phyloP scores from a whole-genome alignment of 441 rosid genomes.

The Populus hybrid region DNA sequence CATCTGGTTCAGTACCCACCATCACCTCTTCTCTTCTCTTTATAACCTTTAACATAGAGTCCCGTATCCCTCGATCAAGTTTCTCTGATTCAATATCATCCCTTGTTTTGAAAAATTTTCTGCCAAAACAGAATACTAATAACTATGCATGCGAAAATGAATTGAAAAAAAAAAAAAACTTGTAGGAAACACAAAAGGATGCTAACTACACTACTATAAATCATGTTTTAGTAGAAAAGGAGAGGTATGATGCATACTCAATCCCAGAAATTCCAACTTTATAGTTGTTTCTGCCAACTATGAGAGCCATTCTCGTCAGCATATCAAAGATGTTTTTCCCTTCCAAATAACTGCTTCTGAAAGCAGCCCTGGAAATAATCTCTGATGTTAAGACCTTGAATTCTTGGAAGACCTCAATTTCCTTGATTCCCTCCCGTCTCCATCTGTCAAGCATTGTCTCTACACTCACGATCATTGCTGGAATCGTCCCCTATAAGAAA shows the following conservation, averaged over 20 bases:
- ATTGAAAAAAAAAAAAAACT: too few species aligned
- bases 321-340: constrained; percentile 24
- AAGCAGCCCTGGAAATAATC: constrained; percentile 19
- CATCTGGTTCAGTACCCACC: constrained; percentile 9
- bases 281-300: constrained; percentile 14
- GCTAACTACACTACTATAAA: neutral
- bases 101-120: constrained; percentile 19
- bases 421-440: constrained; percentile 23
- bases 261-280: constrained; percentile 20
- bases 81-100: constrained; percentile 32
- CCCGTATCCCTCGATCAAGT: constrained; percentile 23
- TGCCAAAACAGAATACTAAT: neutral
- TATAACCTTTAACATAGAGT: constrained; percentile 19
- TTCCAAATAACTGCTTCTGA: constrained; percentile 25
- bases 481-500: neutral
- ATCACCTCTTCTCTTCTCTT: constrained; percentile 24
- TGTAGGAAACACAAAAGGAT: neutral
- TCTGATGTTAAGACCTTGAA: constrained; percentile 23
- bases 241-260: neutral
- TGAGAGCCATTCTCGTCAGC: constrained; percentile 16
- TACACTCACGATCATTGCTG: constrained; percentile 7
- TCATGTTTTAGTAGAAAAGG: neutral
- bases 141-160: neutral
- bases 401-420: constrained; percentile 33
- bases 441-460: constrained; percentile 36